A percentile compares a stretch with the other conserved stretches of the same genome.
Conservation (phyloP, 495 filamentous ascomycete genomes). For the Hyaloscypha hepaticicola region DNA sequence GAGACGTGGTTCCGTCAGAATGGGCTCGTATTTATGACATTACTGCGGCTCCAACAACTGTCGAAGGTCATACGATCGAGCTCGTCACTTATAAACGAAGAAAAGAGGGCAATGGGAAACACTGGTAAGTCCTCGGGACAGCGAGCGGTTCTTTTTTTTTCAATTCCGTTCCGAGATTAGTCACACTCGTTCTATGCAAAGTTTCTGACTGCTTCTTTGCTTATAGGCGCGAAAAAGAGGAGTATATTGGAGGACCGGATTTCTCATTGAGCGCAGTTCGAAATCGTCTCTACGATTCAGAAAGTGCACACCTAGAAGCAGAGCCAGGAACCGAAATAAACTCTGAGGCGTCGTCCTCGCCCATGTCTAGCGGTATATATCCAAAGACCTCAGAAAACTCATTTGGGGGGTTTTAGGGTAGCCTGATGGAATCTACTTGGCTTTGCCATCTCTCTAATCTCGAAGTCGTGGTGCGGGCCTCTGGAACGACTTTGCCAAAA, state of each 20-base stretch:
- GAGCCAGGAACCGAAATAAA: too few relatives aligned
- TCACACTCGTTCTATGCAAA: background rate
- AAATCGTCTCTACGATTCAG: background rate
- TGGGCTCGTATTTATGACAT: background rate
- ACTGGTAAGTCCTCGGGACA: background rate
- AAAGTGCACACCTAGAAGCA: background rate
- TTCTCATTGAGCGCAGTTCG: background rate
- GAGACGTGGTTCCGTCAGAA: background rate
- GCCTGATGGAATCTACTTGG: background rate
- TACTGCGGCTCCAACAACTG: background rate
- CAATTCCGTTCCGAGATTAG: background rate
- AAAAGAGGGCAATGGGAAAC: background rate
- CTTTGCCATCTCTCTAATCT: background rate
- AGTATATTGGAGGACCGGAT: background rate
- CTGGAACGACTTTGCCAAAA: background rate
- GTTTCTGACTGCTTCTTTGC: background rate
- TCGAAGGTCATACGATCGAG: background rate
- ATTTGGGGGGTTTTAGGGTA: background rate
- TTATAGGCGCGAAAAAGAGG: background rate
- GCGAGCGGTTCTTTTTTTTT: background rate
- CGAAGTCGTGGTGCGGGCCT: background rate
- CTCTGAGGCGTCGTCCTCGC: too few relatives aligned
- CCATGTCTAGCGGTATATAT: too few relatives aligned
- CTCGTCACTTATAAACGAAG: background rate
- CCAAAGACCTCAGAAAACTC: background rate